Base-by-base conservation (phyloP, 495 filamentous ascomycete genomes). In the Bacidia rubella region DNA sequence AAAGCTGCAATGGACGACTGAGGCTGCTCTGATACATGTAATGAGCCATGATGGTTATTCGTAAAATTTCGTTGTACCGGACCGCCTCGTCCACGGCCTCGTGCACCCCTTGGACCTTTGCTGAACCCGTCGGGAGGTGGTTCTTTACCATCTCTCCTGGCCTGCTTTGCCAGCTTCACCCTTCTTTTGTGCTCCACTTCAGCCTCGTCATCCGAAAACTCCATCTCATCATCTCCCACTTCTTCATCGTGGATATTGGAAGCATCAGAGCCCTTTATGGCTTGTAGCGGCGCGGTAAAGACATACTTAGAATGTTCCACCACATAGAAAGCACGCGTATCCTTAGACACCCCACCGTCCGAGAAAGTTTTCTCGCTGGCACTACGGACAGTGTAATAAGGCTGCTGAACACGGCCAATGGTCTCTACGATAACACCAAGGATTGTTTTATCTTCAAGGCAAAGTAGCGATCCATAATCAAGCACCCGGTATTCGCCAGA, bases 161-260 rank as follows among this genome's bases (percentile, higher is more conserved):
- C 70, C 52, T 75, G 62, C 57, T 74, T 75, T 63, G 82, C 69
- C 39, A 53, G 20, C 66, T 85, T 85, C 55, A 76, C 62, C 60
- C 80, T 85, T 47, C 72, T 69, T 70, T 84, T 93, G 62, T 86
- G 77, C 59, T 89, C 86, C 5, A 81, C 82, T 64, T 97, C 92
- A 20, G 84, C 83, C 68, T 97, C 92, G 56, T 98, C 92, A 57
- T 97, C 92, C 0, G 89, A 95, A 61, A 96, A 97, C 60, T 96
- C 92, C 27, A 86, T 74, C 62, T 96, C 90, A 15, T 88, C 82
- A 22, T 83, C 84, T 1, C 67, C 77, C n/a, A 87, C 73, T 66
- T 96, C 90, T 61, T 98, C 92, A 58, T 98, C 92, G 63, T 93
- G 81, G 51, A 93, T 71, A 61, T 96, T 95, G 38, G 87, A 93